Base-by-base conservation (phyloP, 176 grass and related monocot genomes). In the Eragrostis nindensis region DNA sequence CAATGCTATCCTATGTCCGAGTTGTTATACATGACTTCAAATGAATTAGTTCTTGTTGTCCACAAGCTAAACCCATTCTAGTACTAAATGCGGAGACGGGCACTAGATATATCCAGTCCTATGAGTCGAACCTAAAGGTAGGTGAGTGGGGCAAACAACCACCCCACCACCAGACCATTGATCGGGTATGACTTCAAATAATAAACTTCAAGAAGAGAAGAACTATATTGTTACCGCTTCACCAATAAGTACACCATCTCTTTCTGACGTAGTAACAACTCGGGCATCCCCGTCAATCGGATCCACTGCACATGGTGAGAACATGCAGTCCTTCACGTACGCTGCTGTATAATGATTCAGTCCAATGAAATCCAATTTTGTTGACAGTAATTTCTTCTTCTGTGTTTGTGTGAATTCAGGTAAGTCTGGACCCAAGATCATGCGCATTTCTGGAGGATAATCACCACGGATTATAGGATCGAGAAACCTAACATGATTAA, bases 341-440 rank as follows among this genome's bases (percentile, higher is more conserved):
- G 1, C 4, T 38, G 79, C 64, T 0, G 88, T 73, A 40, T 93
- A 93, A 32, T 97, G 94, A 86, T 93, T 93, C 29, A 93, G 29
- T 45, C 90, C 94, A 32, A 97, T 87, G 71, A 93, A 97, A 64
- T 97, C 90, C 54, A 89, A 57, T 83, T 91, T 97, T 22, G 66
- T 67, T 19, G 48, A 52, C 39, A 76, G 66, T 9, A 92, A 57
- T 45, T 78, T 82, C 36, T 86, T 72, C 71, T 90, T 82, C 19
- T 92, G 77, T 68, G 86, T 59, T 6, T 24, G 48, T 62, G 94
- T 89, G 45, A 97, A 91, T 50, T 57, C 19, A 2, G 92, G 89
- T 64, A 94, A 52, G 36, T 41, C 73, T 66, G 69, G 3, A 56
- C 79, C 83, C 68, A 94, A 71, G 41, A 91, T 65, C 61, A 52